Evolutionary conservation across 345 rosid species (phyloP), one percentile per base, ranked within the genome.

Genomic region (Limnanthes douglasii): DNA sequence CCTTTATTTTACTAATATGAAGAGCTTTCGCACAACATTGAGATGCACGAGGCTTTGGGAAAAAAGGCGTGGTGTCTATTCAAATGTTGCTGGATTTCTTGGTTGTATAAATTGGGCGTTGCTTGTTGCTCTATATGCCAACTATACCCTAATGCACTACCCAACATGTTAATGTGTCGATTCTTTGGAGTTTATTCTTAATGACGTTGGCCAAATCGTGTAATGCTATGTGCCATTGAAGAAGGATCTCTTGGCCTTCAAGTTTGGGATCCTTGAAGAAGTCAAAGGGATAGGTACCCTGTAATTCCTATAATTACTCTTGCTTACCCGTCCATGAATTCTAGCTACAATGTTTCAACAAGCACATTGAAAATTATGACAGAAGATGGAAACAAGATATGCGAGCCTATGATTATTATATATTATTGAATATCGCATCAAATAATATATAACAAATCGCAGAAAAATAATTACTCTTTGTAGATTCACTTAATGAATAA

Each of bases 161-260:
- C 92, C 35, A 75, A 64, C 48, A 74, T 74, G 85, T 42, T 78
- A 40, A 81, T 71, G 29, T 64, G 78, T 53, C 72, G 85, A 32
- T 78, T 78, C 64, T 78, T 78, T 47, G 64, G 75, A 65, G 85
- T 74, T n/a, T 78, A 68, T 43, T 68, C 70, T 11, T 73, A 66
- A 48, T 78, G 92, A 81, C 80, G 85, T 11, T 78, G 81, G 85
- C 85, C 92, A 41, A 78, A 78, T 42, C 92, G 81, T 35, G 92
- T 78, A 26, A 48, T 78, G 81, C 78, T 78, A 21, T 78, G 81
- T 61, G 51, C 61, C 0, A 78, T 71, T 11, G 81, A 71, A 39
- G 92, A 72, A 50, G 60, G 92, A 21, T 51, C 78, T 25, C 81
- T 71, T 55, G 92, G 92, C 37, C 68, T 74, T 52, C 85, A 61